Percentiles rank a stretch among this genome's conserved stretches.
These are phyloP conservation scores for Phytophthora meadii DNA, from an alignment of 352 stramenopile genomes.

Conservation along the genomic window DNA sequence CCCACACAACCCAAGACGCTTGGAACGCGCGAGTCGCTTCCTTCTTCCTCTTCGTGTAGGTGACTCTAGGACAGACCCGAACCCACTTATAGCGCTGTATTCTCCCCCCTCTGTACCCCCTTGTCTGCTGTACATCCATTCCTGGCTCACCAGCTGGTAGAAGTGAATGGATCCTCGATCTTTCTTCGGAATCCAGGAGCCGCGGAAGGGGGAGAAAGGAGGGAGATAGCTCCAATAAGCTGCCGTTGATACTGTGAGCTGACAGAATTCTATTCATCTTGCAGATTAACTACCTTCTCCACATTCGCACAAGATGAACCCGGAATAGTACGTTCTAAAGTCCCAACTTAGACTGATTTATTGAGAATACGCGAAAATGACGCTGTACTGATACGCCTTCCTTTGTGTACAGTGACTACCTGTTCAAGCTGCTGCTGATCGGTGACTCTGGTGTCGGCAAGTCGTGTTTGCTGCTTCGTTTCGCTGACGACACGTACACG, in stretches of 20 bases:
- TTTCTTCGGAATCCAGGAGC: slow-evolving; percentile 20
- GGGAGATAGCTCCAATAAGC: not conserved
- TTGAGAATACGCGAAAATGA: not conserved
- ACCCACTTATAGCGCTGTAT: not conserved
- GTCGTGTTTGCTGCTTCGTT: slow-evolving; percentile 99
- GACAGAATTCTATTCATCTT: slow-evolving; percentile 10
- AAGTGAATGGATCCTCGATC: slow-evolving; percentile 29
- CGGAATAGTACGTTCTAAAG: slow-evolving; percentile 90
- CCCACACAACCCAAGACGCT: slow-evolving; percentile 42
- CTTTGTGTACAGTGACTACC: slow-evolving; percentile 92
- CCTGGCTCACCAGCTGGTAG: slow-evolving; percentile 1
- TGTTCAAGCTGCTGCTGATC: slow-evolving; percentile 99
- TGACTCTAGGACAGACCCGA: not conserved
- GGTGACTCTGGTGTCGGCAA: slow-evolving; percentile 98
- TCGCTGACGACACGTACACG: slow-evolving; percentile 99
- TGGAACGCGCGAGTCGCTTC: slow-evolving; percentile 31
- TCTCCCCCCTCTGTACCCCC: not conserved
- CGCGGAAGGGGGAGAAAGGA: slow-evolving; percentile 11
- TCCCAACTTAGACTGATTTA: slow-evolving; percentile 4
- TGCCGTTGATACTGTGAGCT: slow-evolving; percentile 3
- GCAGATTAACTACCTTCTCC: slow-evolving; percentile 32
- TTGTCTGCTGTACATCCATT: not conserved
- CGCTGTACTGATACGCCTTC: slow-evolving; percentile 13
- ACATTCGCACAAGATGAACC: slow-evolving; percentile 80
- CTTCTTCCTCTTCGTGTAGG: slow-evolving; percentile 28